phyloP scores from a whole-genome alignment of 176 grass and related monocot species.

The Aegilops bicornis region DNA sequence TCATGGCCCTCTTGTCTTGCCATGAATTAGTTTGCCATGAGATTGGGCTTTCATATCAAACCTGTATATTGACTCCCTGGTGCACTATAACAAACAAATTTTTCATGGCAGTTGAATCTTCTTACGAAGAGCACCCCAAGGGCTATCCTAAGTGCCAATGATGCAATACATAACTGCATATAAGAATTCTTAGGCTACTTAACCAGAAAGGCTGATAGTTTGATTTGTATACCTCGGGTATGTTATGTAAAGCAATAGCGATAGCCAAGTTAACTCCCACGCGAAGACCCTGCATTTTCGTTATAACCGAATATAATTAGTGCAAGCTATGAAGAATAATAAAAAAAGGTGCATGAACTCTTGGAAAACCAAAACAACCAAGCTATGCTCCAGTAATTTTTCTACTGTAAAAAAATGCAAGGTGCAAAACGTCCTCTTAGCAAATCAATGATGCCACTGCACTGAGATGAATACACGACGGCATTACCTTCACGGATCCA shows the following conservation, averaged over 20 bases:
- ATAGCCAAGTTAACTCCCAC: conserved; percentile 92
- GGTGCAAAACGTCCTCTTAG: not conserved
- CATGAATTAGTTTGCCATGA: not conserved
- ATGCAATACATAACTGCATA: conserved; percentile 5
- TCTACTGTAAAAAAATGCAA: conserved; percentile 14
- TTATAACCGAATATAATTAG: conserved; percentile 26
- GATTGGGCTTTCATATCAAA: not conserved
- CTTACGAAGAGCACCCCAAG: not conserved
- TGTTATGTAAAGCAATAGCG: conserved; percentile 97
- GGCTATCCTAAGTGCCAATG: not conserved
- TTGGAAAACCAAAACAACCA: conserved; percentile 12
- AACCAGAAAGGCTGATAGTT: not conserved
- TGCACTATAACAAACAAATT: not conserved
- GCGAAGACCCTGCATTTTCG: conserved; percentile 72
- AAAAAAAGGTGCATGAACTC: not conserved
- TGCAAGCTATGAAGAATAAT: not conserved
- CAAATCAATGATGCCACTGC: not conserved
- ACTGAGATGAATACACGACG: conserved; percentile 17
- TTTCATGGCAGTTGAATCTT: conserved; percentile 1
- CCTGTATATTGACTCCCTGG: not conserved
- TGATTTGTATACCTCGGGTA: conserved; percentile 76
- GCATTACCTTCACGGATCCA: conserved; percentile 88
- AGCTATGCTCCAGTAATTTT: not conserved
- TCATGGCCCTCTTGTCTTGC: not conserved
- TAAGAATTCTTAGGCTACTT: not conserved